Conservation (phyloP, 2,329 filamentous ascomycete species). For the Didymella segeticola region DNA sequence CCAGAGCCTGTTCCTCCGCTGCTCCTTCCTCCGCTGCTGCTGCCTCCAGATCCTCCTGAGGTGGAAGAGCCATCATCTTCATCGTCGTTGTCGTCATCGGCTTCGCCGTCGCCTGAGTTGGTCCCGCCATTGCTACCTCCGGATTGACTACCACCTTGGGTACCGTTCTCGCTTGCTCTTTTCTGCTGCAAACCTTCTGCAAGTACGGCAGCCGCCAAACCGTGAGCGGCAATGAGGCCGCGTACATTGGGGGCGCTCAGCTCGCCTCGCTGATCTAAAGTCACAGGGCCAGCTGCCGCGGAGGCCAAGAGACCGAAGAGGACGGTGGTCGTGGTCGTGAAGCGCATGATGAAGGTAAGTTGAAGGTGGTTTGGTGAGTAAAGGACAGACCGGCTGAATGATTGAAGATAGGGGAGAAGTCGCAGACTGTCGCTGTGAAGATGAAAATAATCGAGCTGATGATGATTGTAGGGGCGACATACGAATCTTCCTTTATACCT, state of each 20-base stretch:
- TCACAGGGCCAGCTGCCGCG: neutral
- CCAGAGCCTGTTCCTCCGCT: neutral
- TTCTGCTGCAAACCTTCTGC: conserved; percentile 1
- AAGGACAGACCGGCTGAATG: neutral
- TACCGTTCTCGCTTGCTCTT: neutral
- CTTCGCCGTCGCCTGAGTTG: neutral
- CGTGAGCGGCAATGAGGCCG: neutral
- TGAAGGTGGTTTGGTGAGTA: neutral
- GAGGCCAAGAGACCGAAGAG: conserved; percentile 1
- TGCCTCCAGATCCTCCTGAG: neutral
- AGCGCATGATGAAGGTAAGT: neutral
- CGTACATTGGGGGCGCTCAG: neutral
- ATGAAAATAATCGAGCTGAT: conserved; percentile 2
- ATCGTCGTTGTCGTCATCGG: neutral
- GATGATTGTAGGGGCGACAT: neutral
- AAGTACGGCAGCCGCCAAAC: neutral
- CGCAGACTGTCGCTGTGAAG: neutral
- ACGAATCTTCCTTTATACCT: neutral
- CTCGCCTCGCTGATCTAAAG: conserved; percentile 3
- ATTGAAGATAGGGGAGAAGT: neutral
- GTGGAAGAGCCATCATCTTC: neutral
- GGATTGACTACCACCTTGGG: neutral
- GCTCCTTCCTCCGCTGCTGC: neutral
- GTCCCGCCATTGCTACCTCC: neutral
- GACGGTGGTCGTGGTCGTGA: neutral